Evolutionary conservation across 2,329 filamentous ascomycete genomes (phyloP), one percentile per base, ranked within the genome.

Genomic region (Aspergillus sp.): DNA sequence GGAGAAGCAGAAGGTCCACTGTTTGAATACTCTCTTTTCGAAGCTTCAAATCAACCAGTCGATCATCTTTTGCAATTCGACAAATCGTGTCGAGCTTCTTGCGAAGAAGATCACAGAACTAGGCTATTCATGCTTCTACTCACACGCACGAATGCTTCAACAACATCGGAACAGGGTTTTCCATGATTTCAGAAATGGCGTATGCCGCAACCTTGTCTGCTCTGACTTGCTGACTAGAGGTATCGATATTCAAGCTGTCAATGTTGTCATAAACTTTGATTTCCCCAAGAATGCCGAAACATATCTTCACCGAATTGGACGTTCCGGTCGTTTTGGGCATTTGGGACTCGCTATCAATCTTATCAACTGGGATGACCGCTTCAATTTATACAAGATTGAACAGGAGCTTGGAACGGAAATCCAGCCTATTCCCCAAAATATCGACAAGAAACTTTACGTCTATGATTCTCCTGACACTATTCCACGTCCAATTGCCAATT

Each of bases 11-110:
- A 98, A 98, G 73, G 93, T 98, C 13, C 94, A 98, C 73, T 98
- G 93, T 68, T 74, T 98, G 53, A 98, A 98, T 75, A 98, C 93
- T 0, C 84, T 98, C 51, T 98, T 98, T 76, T 96, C 90, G 57
- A 95, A 96, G 71, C 82, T 98, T 11, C 91, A 98, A 71, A 98
- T 98, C 74, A 98, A 98, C 73, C 93, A 98, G 75, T 98, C 94
- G 50, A 98, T 98, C 74, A 98, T 98, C 66, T 98, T 98, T 75
- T 98, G 93, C 74, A 98, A 98, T 72, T 98, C 93, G 33, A 98
- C 93, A 42, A 97, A 97, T 69, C 88, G 93, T 53, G 93, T 98
- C 48, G 93, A 98, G 71, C 78, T 98, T 42, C 81, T 98, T 27
- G 93, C 93, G 40, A 98, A 98, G 78, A 98, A 98, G 71, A 98